A percentile compares a stretch with the other conserved stretches of the same genome.
Evolutionary conservation across 2,329 filamentous ascomycete species (phyloP).

Genomic region (Diaporthe vexans): DNA sequence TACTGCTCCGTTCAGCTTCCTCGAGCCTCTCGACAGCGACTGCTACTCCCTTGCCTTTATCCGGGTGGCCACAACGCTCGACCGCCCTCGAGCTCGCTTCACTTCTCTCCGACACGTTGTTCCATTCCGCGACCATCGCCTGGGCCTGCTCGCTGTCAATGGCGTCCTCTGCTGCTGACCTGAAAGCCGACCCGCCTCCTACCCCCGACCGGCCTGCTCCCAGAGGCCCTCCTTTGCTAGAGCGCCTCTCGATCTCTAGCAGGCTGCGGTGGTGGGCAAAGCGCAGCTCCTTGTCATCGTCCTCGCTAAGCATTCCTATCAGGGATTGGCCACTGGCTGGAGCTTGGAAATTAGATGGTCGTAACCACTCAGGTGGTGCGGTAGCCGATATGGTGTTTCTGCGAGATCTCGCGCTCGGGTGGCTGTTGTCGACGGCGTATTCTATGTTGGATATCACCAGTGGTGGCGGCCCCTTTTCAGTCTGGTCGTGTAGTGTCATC

Average conservation of each 20-base stretch:
- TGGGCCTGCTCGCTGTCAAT: conserved; percentile 1
- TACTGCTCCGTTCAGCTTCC: neutral
- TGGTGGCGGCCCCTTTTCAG: neutral
- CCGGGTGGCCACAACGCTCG: neutral
- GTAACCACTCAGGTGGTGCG: conserved; percentile 18
- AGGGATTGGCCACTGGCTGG: conserved; percentile 12
- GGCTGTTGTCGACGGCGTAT: conserved; percentile 29
- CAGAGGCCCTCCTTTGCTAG: neutral
- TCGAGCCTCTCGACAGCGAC: neutral
- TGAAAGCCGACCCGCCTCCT: neutral
- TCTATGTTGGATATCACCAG: conserved; percentile 24
- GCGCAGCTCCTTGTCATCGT: conserved; percentile 26
- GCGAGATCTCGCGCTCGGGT: conserved; percentile 13
- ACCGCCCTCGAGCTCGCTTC: neutral
- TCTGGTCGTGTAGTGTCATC: neutral
- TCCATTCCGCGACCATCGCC: conserved; percentile 6
- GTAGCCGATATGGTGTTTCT: conserved; percentile 7
- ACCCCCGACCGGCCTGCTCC: neutral
- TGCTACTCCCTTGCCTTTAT: conserved; percentile 11
- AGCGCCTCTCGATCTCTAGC: conserved; percentile 23
- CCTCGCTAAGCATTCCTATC: conserved; percentile 25
- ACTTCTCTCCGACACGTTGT: neutral
- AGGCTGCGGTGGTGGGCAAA: conserved; percentile 27
- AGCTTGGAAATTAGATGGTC: neutral
- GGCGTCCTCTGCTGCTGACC: neutral